Evolutionary conservation across 2,329 filamentous ascomycete genomes (phyloP).

Genomic region (Penicillium digitatum): DNA sequence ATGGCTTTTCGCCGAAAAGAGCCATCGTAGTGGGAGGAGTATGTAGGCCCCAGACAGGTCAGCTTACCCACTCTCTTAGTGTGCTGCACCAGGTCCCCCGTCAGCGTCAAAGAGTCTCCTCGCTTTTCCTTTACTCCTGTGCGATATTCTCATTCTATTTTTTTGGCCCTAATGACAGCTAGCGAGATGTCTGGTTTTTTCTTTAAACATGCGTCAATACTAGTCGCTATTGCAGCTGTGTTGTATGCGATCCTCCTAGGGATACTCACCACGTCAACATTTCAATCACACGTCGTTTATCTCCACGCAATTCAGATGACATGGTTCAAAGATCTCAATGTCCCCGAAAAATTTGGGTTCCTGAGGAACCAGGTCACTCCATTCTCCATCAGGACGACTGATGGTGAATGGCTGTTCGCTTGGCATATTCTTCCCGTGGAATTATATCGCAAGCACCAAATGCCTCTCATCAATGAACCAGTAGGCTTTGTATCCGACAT

Average conservation of each 20-base stretch:
- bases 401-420: constrained; percentile 44
- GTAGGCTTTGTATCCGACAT: constrained; percentile 35
- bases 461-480: constrained; percentile 40
- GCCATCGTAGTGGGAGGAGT: background rate
- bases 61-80: background rate
- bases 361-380: constrained; percentile 49
- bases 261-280: constrained; percentile 43
- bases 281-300: constrained; percentile 57
- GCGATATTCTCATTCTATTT: background rate
- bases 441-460: constrained; percentile 44
- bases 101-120: background rate
- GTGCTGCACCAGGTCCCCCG: background rate
- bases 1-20: background rate
- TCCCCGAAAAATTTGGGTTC: constrained; percentile 49
- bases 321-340: constrained; percentile 51
- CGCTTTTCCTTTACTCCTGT: background rate
- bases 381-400: constrained; percentile 44
- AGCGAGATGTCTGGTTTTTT: background rate
- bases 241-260: constrained; percentile 47
- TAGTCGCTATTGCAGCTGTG: constrained; percentile 20
- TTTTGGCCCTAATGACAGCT: too few species aligned
- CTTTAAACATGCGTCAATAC: constrained; percentile 1
- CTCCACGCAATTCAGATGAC: constrained; percentile 53
- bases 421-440: constrained; percentile 52
- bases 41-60: background rate